Evolutionary conservation across 257 asterid species (phyloP).

Genomic region (Apocynum venetum): DNA sequence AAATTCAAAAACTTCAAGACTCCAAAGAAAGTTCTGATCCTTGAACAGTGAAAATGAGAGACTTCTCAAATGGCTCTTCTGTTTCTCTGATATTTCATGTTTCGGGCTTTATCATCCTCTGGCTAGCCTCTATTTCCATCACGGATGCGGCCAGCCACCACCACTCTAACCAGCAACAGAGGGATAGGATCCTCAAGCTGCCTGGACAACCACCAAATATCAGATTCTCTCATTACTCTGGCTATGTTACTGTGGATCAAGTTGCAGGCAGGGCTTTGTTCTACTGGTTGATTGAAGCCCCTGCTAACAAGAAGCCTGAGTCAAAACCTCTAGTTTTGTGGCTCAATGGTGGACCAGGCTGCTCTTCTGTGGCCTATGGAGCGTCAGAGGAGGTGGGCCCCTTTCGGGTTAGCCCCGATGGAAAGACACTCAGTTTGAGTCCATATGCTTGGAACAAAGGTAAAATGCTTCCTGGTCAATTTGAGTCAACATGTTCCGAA

Average conservation of each 20-base stretch:
- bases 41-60: neutral
- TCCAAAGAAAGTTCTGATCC: neutral
- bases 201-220: constrained; percentile 51
- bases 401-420: constrained; percentile 46
- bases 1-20: neutral
- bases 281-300: constrained; percentile 52
- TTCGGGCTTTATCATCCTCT: constrained; percentile 3
- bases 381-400: constrained; percentile 70
- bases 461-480: neutral
- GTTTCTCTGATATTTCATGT: neutral
- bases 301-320: constrained; percentile 31
- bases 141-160: neutral
- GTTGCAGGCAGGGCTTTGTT: constrained; percentile 49
- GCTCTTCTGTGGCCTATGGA: constrained; percentile 62
- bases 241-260: constrained; percentile 47
- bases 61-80: neutral
- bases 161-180: constrained; percentile 19
- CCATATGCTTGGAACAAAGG: constrained; percentile 60
- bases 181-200: constrained; percentile 39
- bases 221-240: constrained; percentile 55
- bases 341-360: constrained; percentile 71
- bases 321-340: constrained; percentile 59
- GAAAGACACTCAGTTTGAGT: constrained; percentile 35
- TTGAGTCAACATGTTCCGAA: neutral
- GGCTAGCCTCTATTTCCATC: constrained; percentile 3